Conservation (phyloP, 2,329 filamentous ascomycete species). For the Colletotrichum sp. region DNA sequence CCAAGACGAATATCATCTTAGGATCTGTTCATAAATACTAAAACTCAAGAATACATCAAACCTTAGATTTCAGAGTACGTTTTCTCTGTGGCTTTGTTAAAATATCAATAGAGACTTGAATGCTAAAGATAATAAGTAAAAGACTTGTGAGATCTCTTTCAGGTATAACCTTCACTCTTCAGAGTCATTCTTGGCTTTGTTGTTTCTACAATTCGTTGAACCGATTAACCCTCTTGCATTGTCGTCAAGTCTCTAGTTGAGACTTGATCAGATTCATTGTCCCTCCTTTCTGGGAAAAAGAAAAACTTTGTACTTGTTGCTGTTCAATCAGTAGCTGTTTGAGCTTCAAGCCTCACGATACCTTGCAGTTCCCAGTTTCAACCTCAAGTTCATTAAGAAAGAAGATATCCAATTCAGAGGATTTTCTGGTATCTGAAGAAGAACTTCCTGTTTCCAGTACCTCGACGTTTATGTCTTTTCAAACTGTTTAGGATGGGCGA, state of each 20-base stretch:
- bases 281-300: neutral
- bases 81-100: neutral
- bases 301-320: neutral
- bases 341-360: neutral
- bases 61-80: neutral
- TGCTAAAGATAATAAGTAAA: neutral
- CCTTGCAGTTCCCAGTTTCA: neutral
- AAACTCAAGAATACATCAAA: neutral
- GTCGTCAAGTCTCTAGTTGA: neutral
- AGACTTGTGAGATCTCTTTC: neutral
- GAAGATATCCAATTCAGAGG: no score
- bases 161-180: neutral
- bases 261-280: neutral
- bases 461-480: neutral
- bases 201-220: neutral
- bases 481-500: neutral
- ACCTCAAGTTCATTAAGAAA: neutral
- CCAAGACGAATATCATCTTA: neutral
- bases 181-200: neutral
- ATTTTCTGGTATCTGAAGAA: no score
- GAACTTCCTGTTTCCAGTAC: no score
- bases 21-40: rapidly evolving
- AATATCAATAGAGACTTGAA: neutral
- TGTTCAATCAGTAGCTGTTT: neutral
- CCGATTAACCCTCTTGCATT: neutral